Percentiles rank a stretch among this genome's conserved stretches.
These are phyloP conservation scores for Nigrospora sphaerica DNA, from an alignment of 2,329 filamentous ascomycete genomes.

Conservation along the genomic window DNA sequence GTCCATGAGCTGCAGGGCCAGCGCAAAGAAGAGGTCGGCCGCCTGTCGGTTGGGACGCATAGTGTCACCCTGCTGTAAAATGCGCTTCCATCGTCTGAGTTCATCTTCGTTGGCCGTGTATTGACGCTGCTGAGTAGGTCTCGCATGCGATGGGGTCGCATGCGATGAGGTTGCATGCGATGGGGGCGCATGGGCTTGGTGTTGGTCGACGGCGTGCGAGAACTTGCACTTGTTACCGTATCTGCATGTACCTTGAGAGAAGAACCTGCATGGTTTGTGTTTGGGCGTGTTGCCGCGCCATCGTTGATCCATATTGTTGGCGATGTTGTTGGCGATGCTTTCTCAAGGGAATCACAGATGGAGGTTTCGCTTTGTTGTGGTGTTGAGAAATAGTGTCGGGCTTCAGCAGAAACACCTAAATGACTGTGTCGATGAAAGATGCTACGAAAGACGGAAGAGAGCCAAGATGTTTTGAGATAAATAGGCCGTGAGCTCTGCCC, in stretches of 20 bases:
- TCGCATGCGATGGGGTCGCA: neutral
- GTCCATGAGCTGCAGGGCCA: constrained; percentile 21
- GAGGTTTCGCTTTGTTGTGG: no score
- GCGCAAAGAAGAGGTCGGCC: constrained; percentile 17
- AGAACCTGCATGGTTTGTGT: neutral
- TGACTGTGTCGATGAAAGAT: no score
- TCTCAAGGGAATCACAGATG: no score
- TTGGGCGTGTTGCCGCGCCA: no score
- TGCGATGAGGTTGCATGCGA: no score
- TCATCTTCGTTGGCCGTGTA: constrained; percentile 33
- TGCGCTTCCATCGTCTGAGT: constrained; percentile 34
- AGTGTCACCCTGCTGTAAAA: constrained; percentile 6
- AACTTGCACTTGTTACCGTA: neutral
- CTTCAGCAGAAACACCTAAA: no score
- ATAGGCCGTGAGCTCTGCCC: no score
- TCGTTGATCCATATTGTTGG: no score
- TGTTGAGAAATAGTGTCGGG: no score
- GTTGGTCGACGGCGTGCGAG: neutral
- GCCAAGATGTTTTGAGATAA: no score
- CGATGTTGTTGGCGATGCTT: no score
- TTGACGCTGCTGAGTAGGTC: neutral
- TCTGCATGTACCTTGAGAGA: neutral
- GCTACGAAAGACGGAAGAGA: no score
- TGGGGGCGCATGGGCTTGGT: neutral
- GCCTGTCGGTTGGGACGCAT: neutral